Base-by-base conservation (phyloP, 352 stramenopile species). In the Paralagenidium karlingii region DNA sequence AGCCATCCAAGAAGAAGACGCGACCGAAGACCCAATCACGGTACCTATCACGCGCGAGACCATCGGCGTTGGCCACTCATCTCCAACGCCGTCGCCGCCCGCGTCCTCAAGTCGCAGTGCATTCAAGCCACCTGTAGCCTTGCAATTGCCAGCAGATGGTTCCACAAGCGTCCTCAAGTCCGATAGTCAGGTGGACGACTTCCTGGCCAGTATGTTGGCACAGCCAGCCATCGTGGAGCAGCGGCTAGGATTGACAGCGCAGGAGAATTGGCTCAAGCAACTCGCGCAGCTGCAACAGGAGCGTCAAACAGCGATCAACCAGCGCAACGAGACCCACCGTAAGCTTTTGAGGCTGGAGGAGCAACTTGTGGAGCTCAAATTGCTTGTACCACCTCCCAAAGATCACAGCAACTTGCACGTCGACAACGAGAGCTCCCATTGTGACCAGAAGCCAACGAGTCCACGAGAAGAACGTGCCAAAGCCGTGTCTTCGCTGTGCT, bases 161-260 rank as follows among this genome's bases (percentile, higher is more conserved):
- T n/a, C n/a, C n/a, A n/a, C n/a, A n/a, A n/a, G n/a, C n/a, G n/a
- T n/a, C n/a, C n/a, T n/a, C n/a, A n/a, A n/a, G n/a, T n/a, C n/a
- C n/a, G n/a, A n/a, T n/a, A n/a, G n/a, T n/a, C n/a, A n/a, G n/a
- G n/a, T n/a, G n/a, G 53, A n/a, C 31, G 69, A 2, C 49, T 79
- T 11, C 42, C 45, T 0, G 60, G 69, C 12, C 73, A 79, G 43
- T 71, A 76, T 39, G 34, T 48, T 9, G 30, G 24, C 1, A 58
- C 55, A 8, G 18, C 77, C 11, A 31, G 45, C 15, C 65, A 80
- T 26, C 58, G 68, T 36, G 65, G 82, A 29, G 46, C 49, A 10
- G 63, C 60, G 0, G 9, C 51, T 55, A 12, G 71, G 77, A 43
- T 42, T 47, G 24, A 38, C 32, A 13, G 28, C 52, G 10, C 39